Evolutionary conservation across 1,139 yeast genomes (phyloP).

Genomic region (Candida tetrigidarum): DNA sequence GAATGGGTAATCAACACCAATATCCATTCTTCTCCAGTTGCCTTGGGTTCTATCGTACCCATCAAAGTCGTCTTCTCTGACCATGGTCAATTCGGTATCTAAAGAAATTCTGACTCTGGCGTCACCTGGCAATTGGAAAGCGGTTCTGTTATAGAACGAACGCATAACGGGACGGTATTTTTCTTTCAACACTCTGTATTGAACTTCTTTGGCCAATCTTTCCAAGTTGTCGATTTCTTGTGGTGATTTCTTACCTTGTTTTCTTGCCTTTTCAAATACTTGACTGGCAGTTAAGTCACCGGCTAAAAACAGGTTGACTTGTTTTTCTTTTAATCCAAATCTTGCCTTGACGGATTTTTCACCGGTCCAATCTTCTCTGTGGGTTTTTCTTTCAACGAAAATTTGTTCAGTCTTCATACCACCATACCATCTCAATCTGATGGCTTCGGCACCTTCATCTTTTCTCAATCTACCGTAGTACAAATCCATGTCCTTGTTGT

Average conservation of each 20-base stretch:
- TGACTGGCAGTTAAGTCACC: conserved; percentile 89
- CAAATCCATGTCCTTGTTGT: conserved; percentile 84
- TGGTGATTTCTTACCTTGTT: conserved; percentile 85
- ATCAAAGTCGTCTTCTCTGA: conserved; percentile 96
- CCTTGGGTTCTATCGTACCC: conserved; percentile 87
- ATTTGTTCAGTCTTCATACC: conserved; percentile 94
- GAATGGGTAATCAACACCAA: conserved; percentile 97
- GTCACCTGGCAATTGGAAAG: conserved; percentile 98
- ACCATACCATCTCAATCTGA: conserved; percentile 98
- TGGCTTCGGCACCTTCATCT: conserved; percentile 99
- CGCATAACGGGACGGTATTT: conserved; percentile 92
- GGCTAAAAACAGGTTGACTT: conserved; percentile 78
- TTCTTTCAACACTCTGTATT: conserved; percentile 82
- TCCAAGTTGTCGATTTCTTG: conserved; percentile 93
- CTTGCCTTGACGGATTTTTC: conserved; percentile 98
- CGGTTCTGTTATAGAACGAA: conserved; percentile 96
- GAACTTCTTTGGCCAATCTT: conserved; percentile 90
- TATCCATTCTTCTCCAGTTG: conserved; percentile 98
- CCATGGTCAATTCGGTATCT: conserved; percentile 95
- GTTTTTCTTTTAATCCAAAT: conserved; percentile 88
- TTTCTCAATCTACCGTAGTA: conserved; percentile 94
- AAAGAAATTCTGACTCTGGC: conserved; percentile 98
- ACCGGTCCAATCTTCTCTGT: conserved; percentile 99
- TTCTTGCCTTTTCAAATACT: conserved; percentile 89
- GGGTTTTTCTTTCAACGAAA: conserved; percentile 96